Evolutionary conservation across 169 alveolate genomes (phyloP), one percentile per base, ranked within the genome.

Genomic region (Plasmodium inui): DNA sequence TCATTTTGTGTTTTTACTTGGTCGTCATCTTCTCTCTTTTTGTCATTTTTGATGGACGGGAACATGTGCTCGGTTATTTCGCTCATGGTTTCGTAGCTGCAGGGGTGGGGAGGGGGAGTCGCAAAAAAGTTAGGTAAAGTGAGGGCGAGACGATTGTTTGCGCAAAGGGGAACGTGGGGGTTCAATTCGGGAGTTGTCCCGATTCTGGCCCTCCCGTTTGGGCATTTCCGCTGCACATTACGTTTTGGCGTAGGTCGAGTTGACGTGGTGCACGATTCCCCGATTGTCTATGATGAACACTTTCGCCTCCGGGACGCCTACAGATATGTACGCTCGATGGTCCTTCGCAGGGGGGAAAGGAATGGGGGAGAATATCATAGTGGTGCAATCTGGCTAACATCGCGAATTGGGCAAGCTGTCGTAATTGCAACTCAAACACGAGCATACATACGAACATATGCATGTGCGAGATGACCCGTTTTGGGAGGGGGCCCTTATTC

Each of bases 241-340:
- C 97, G 99, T 97, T 82, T 96, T 96, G 28, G 98, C 98, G 92
- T 96, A 96, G 30, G 97, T 96, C 37, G 97, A 61, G 92, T 97
- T 98, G 82, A 97, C 97, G 83, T 97, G 98, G 90, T 95, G 97
- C 22, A 98, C 97, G 17, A 96, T 96, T 32, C 99, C 99, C 14
- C 96, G 95, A 5, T 98, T 96, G 95, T 98, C 98, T 71, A 98
- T 97, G 41, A 98, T 98, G 93, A 98, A 98, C 26, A 98, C 98
- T 39, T 97, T 97, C 28, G 97, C 98, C 91, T 98, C 98, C 1
- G 99, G 98, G 17, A 98, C 97, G 3, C 99, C 99, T 39, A 98
- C 99, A 37, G 98, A 98, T 61, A 97, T 97, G 85, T 98, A 98
- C 22, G 99, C 98, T 71, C 99, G 95, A 91, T 97, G 98, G 85